These are phyloP conservation scores for Kuraishia hungarica DNA, from an alignment of 805 yeast genomes.

Conservation along the genomic window DNA sequence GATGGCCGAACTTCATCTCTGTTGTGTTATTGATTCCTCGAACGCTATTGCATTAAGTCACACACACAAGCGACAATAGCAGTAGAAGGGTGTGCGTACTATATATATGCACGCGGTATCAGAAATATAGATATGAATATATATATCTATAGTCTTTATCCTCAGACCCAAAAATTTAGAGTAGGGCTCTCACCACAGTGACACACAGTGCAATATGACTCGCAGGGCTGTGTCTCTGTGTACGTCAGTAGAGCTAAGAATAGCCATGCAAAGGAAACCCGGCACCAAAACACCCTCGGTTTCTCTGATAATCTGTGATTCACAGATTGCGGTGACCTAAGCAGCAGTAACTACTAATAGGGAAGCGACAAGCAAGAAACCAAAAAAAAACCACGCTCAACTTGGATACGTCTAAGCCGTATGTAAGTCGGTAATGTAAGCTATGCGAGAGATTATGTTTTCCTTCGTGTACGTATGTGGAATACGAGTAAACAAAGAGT, in stretches of 20 bases:
- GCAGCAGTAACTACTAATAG: too few relatives aligned
- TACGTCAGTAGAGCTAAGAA: neutral
- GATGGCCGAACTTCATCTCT: neutral
- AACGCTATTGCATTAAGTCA: neutral
- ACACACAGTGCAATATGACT: too few relatives aligned
- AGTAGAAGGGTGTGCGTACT: neutral
- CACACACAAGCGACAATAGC: neutral
- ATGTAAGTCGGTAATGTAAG: neutral
- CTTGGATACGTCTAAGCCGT: neutral
- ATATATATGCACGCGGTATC: too few relatives aligned
- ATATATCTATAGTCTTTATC: too few relatives aligned
- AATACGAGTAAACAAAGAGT: neutral
- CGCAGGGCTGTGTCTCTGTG: neutral
- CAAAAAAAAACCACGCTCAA: too few relatives aligned
- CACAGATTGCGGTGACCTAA: too few relatives aligned
- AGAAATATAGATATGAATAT: too few relatives aligned
- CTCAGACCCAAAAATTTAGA: neutral
- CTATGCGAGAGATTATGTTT: neutral
- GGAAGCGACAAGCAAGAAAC: too few relatives aligned
- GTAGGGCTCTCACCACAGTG: neutral
- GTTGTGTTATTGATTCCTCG: neutral
- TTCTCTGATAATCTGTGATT: too few relatives aligned
- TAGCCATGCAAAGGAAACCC: neutral
- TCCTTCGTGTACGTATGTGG: neutral
- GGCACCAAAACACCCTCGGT: neutral